Conservation (phyloP, 805 yeast genomes). For the Yamadazyma paraphyllophila region DNA sequence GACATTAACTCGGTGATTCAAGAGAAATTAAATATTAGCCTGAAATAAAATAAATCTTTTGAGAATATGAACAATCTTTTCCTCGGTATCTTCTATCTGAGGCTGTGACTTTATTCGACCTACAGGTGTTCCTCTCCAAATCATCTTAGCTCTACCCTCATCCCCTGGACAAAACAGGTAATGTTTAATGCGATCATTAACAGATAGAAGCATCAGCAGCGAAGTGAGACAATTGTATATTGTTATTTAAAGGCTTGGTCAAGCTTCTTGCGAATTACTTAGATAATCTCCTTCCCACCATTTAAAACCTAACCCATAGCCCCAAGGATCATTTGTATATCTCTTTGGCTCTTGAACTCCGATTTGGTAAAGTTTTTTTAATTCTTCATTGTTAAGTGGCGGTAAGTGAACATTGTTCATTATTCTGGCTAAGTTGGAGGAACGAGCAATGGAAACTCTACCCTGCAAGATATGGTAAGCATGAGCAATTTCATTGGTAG, state of each 20-base stretch:
- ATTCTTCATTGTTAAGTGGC: conserved; percentile 35
- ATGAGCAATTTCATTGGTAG: conserved; percentile 55
- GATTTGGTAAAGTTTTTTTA: conserved; percentile 26
- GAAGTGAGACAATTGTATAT: neutral
- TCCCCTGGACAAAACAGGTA: too few species aligned
- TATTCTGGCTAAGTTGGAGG: conserved; percentile 66
- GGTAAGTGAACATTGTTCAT: conserved; percentile 35
- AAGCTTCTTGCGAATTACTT: conserved; percentile 1
- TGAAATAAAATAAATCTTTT: too few species aligned
- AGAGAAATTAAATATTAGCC: too few species aligned
- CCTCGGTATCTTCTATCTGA: too few species aligned
- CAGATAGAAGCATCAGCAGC: too few species aligned
- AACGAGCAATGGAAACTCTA: conserved; percentile 64
- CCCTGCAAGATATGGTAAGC: conserved; percentile 65
- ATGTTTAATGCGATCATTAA: too few species aligned
- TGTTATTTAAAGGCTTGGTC: neutral
- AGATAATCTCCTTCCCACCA: conserved; percentile 41
- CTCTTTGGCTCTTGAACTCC: conserved; percentile 32
- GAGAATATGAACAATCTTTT: too few species aligned
- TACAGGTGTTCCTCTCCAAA: too few species aligned
- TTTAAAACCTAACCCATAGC: conserved; percentile 34
- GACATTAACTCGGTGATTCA: too few species aligned
- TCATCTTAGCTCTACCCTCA: too few species aligned
- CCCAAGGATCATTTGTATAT: conserved; percentile 35
- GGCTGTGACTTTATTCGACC: too few species aligned